Base-by-base conservation (phyloP, 352 stramenopile species). In the Ophiocytium majus region DNA sequence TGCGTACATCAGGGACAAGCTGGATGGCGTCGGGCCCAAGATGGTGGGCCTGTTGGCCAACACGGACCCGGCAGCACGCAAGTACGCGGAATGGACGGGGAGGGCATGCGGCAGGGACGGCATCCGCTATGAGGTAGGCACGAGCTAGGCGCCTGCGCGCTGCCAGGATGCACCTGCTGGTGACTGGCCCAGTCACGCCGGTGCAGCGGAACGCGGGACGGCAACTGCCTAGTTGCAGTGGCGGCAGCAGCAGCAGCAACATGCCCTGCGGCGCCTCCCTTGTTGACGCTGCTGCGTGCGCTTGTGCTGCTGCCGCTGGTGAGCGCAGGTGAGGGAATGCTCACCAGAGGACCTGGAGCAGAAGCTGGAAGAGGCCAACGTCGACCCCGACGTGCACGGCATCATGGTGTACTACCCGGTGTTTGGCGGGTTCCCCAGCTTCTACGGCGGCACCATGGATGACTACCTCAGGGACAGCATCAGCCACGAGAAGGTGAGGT, bases 361-460 rank as follows among this genome's bases (percentile, higher is more conserved):
- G n/a, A 94, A 94, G 17, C 90, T 99, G 14, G 91, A 97, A 79
- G 92, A 95, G 82, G 95, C 94, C 81, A 99, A 99, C 90, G 92
- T 91, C 57, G 93, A 97, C 90, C 76, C 83, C n/a, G 84, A 87
- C n/a, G 83, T 89, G 79, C 86, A 89, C 75, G 86, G 84, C 50
- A 98, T 99, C 85, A 96, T 99, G 80, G 94, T 99, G 23, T 99
- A 99, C 91, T 99, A 99, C 91, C 96, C 96, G 75, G 98, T 97
- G 91, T 99, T 99, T 86, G 97, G 96, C 63, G 88, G 94, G 64
- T 96, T 97, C 85, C 95, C 97, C 84, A 97, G 93, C 64, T 99
- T 98, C 89, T 98, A 93, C 82, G 97, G 97, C 35, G 95, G 94
- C 71, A 94, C 92, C 81, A 98, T 98, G 92, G 96, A 99, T 92